Evolutionary conservation across 75 land plant genomes (phyloP), one percentile per base, ranked within the genome.

Genomic region (Larix kaempferi): DNA sequence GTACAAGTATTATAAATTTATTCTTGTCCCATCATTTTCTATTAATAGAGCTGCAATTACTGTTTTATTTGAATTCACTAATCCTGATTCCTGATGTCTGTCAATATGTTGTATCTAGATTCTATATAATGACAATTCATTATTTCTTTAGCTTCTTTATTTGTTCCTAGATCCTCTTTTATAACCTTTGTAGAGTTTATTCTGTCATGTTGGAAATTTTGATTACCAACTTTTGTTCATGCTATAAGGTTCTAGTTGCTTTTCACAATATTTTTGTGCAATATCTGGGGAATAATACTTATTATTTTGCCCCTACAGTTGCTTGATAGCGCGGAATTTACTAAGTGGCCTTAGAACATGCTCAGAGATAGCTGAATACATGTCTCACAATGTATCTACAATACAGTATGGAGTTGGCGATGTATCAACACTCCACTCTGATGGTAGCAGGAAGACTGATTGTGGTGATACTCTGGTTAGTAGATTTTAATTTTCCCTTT

Each of bases 271-370:
- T 8, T 66, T 65, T 33, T 66, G 6, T 66, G n/a, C 35, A 5
- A 27, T 66, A 33, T 8, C 73, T 69, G 0, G 71, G 21, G 39
- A 67, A n/a, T 10, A 35, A 35, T 8, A 16, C 4, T 63, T 37
- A 67, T 39, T 54, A 44, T 80, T 77, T 39, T 26, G 2, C 61
- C 13, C 22, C 21, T 23, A 76, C 90, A 97, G 99, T 82, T 97
- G 99, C 84, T 89, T 94, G 60, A 94, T 97, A 76, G 89, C 99
- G 44, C 79, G 87, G 58, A 94, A 94, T 59, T 65, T 94, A 62
- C 93, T 97, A 44, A 84, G 89, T 84, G 95, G 95, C 39, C 54
- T 88, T 79, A 97, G 92, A 88, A 94, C 93, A 55, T 97, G 99
- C 77, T 76, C 73, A 71, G 99, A 97, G 76, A 93, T 97, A 16